Base-by-base conservation (phyloP, 176 grass and related monocot genomes). In the Olyra latifolia region DNA sequence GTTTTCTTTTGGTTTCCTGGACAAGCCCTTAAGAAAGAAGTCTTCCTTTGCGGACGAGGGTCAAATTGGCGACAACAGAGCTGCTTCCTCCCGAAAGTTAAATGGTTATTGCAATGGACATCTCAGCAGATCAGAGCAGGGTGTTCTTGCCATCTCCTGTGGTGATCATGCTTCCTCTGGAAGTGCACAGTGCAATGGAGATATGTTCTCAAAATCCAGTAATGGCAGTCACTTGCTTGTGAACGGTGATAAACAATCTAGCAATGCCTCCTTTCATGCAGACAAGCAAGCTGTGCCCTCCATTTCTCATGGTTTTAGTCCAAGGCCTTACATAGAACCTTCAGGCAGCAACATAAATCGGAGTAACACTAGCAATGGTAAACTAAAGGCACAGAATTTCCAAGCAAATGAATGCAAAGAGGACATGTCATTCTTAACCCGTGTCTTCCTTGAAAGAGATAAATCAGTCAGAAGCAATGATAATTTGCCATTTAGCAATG, bases 1-100 rank as follows among this genome's bases (percentile, higher is more conserved):
- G 50, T 84, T 90, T 79, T 78, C 88, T 66, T 72, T 44, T 60
- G 90, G 96, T 87, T 88, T 93, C 44, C 70, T 93, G 48, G 75
- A 99, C 62, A 89, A 83, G 19, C 78, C 82, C 25, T 79, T 85
- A 46, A 84, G 61, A 66, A 66, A 84, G 52, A 95, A 89, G 58
- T 62, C 88, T 72, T 68, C 74, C 16, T 83, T 60, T 62, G 19
- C 24, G 49, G 79, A 75, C 79, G 77, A 85, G 69, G 69, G 23
- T 64, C 80, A 70, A 49, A 77, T 84, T 72, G 55, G 46, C 13
- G 24, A 28, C 5, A 56, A 73, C 27, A 74, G 29, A 59, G 38
- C 71, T 81, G 74, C 74, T 79, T 64, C 61, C 56, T 66, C 73
- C 49, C 58, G 22, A 46, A 80, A 89, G 44, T 20, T 65, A 75